Evolutionary conservation across 169 alveolate species (phyloP), one percentile per base, ranked within the genome.

Genomic region (Cardiosporidium cionae): DNA sequence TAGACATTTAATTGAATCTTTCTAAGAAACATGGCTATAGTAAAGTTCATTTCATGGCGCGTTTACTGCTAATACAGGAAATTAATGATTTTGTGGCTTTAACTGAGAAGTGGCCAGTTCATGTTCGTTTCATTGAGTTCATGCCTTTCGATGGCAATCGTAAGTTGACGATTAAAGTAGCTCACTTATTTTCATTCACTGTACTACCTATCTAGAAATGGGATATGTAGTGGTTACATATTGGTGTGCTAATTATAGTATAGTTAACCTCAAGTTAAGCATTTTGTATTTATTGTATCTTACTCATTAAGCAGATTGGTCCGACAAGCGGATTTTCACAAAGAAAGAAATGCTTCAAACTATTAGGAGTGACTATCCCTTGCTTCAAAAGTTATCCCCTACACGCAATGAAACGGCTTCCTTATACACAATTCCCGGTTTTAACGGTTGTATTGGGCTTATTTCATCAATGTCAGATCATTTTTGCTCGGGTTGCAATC

Each of bases 101-200:
- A 6, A 70, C 78, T 6, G 0, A 53, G 25, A 69, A 70, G 28
- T 5, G 23, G 71, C 71, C 78, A 9, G 1, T 70, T 0, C 71
- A 70, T 28, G 54, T 70, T 22, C 78, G 78, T 16, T 70, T 70
- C 32, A 70, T 70, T 62, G 78, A 70, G 58, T 70, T 31, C 58
- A 70, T 70, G 78, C 78, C 78, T n/a, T 70, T 70, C 32, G 27
- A 27, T 23, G 29, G 32, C 7, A 70, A 70, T 54, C 33, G 76
- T 69, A 23, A 28, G 32, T 1, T 58, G 7, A 4, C 67, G 7
- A 7, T 4, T 7, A 6, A 7, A 6, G 7, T 3, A 7, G 3
- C 3, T 25, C 7, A 7, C 7, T 3, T 25, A 58, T 7, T 29
- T 58, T 3, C 28, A 32, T 7, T 6, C 16, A 63, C 54, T 44